Evolutionary conservation across 2,329 filamentous ascomycete genomes (phyloP).

Genomic region (Alternaria viburni): DNA sequence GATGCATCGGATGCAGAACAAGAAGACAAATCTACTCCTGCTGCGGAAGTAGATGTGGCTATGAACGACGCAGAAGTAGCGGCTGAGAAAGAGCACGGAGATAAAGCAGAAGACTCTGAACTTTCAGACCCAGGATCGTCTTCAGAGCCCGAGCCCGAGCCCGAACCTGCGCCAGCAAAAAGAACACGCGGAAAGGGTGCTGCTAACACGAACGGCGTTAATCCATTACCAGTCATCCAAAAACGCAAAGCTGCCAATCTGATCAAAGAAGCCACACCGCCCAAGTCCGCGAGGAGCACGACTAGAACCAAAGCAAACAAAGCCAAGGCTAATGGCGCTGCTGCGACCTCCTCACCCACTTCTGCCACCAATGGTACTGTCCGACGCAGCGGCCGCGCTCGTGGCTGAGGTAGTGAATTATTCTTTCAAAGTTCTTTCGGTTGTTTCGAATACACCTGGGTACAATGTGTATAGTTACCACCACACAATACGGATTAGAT

Average conservation of each 20-base stretch:
- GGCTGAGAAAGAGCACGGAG: slow-evolving; percentile 12
- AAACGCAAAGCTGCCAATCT: slow-evolving; percentile 25
- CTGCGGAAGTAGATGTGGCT: slow-evolving; percentile 37
- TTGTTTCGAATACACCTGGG: not conserved
- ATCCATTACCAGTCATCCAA: slow-evolving; percentile 19
- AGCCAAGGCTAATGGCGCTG: slow-evolving; percentile 20
- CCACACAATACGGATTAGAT: not conserved
- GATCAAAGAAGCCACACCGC: slow-evolving; percentile 17
- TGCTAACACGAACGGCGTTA: slow-evolving; percentile 24
- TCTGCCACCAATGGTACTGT: slow-evolving; percentile 23
- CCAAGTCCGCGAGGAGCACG: slow-evolving; percentile 24
- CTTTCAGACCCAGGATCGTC: slow-evolving; percentile 21
- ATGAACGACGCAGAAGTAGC: slow-evolving; percentile 30
- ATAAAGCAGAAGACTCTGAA: slow-evolving; percentile 18
- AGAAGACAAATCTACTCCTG: slow-evolving; percentile 17
- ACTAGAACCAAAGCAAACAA: slow-evolving; percentile 20
- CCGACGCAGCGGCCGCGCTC: slow-evolving; percentile 29
- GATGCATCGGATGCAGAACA: slow-evolving; percentile 24
- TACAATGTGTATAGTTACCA: not conserved
- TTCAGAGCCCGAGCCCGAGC: slow-evolving; percentile 17
- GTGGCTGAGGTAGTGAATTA: slow-evolving; percentile 8
- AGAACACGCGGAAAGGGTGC: slow-evolving; percentile 23
- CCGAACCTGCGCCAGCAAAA: slow-evolving; percentile 23
- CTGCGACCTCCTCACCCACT: slow-evolving; percentile 15
- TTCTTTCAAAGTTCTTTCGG: not conserved